Percentiles rank a stretch among this genome's conserved stretches.
Evolutionary conservation across 768 basidiomycete genomes (phyloP).

Genomic region (Boletus rufocinnamomeus): DNA sequence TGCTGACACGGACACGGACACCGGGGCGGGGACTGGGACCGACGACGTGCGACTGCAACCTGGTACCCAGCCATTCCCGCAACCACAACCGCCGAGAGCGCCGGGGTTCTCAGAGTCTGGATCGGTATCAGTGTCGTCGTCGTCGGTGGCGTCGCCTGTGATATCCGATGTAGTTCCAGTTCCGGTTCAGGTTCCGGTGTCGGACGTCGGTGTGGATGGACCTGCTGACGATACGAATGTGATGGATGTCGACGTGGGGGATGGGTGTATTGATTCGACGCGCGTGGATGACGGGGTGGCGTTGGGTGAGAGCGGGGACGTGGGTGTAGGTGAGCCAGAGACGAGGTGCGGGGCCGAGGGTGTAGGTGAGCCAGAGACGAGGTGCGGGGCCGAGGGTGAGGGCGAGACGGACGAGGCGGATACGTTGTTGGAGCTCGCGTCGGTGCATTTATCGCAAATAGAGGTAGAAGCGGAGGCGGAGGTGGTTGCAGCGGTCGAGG

Average conservation of each 20-base stretch:
- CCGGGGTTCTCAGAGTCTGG: not conserved
- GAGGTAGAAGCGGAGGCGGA: not conserved
- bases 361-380: not conserved
- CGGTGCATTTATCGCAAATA: constrained; percentile 22
- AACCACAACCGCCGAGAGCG: not conserved
- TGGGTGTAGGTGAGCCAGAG: not conserved
- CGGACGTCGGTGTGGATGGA: not conserved
- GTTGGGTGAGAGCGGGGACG: not conserved
- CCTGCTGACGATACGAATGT: not conserved
- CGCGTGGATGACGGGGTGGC: not conserved
- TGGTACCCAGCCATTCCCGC: not conserved
- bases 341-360: not conserved
- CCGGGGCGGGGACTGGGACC: not conserved
- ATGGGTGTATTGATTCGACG: not conserved
- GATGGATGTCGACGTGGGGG: not conserved
- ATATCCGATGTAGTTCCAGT: not conserved
- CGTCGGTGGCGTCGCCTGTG: not conserved
- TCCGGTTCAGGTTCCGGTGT: not conserved
- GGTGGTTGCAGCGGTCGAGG: not conserved
- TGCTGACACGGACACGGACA: too few species aligned
- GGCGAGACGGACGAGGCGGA: constrained; percentile 16
- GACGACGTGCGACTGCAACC: not conserved
- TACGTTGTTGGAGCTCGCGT: constrained; percentile 26
- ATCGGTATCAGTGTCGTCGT: not conserved
- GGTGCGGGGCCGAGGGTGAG: not conserved